Evolutionary conservation across 129 eudicot genomes (phyloP), one percentile per base, ranked within the genome.

Genomic region (Mikania micrantha): DNA sequence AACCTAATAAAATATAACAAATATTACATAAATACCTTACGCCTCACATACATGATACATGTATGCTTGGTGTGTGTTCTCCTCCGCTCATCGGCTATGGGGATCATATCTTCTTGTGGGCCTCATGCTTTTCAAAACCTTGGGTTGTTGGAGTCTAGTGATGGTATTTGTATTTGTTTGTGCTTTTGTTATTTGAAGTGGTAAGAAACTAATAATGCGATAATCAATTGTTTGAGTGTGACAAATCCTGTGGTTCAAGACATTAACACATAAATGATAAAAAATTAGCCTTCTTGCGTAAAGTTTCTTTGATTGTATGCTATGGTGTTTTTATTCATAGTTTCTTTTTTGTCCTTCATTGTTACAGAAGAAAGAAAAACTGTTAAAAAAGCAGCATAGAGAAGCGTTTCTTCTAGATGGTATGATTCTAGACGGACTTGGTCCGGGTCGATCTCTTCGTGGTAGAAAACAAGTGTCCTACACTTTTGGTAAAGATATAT

Each of bases 381-480:
- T 84, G 82, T 74, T 94, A 60, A 94, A 90, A 66, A 94, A 94
- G 54, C 97, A 94, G 47, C 97, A 94, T 49, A 76, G 99, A 72
- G 86, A 94, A 74, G 99, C 99, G 38, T 88, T 94, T 63, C 85
- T 94, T 66, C 88, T 94, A 16, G 90, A 94, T 68, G 87, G 77
- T 72, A 82, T 84, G 88, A 79, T 89, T 53, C 75, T 94, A 62
- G 93, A 94, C 70, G 99, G 79, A 27, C 72, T 83, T 62, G 93
- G 76, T 67, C 82, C 81, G 2, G 99, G 99, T 35, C 88, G 96
- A 48, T 90, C 97, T 35, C 97, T 85, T 57, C 99, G 99, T 77
- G 99, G 91, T 77, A 89, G 99, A 75, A 94, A 94, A 78, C 95
- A 88, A 70, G 97, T 94, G 53, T 84, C 99, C 27, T 94, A 94